These are phyloP conservation scores for Neolentinus lepideus DNA, from an alignment of 1,284 basidiomycete species.

Conservation along the genomic window DNA sequence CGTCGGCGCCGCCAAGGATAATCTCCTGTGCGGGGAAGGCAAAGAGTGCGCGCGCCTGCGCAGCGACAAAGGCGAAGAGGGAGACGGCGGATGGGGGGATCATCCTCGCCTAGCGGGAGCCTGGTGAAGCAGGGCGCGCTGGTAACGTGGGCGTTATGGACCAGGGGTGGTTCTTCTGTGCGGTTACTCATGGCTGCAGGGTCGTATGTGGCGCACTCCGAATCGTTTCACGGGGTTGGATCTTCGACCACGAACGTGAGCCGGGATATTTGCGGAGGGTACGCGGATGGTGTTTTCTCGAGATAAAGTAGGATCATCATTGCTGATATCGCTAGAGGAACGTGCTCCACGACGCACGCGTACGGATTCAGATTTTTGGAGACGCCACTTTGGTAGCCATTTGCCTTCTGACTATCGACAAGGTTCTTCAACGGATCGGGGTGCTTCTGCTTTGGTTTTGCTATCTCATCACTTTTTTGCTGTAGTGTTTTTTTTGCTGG, in stretches of 20 bases:
- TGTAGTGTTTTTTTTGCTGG: neutral
- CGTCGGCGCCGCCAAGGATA: neutral
- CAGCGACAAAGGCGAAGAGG: neutral
- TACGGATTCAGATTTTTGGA: neutral
- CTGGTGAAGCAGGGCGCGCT: neutral
- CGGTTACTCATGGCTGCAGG: neutral
- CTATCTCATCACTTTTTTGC: neutral
- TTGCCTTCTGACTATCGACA: neutral
- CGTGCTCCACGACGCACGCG: neutral
- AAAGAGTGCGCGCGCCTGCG: neutral
- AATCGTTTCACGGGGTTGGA: neutral
- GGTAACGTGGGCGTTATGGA: neutral
- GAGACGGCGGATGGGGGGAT: neutral
- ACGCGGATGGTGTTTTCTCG: neutral
- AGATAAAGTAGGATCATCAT: neutral
- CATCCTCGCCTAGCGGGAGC: neutral
- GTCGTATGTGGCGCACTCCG: neutral
- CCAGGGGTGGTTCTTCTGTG: neutral
- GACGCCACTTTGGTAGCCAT: neutral
- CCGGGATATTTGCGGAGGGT: neutral
- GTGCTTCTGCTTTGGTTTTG: neutral
- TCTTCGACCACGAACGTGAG: neutral
- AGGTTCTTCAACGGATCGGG: neutral
- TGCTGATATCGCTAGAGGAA: neutral
- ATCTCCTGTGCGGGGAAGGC: neutral